Evolutionary conservation across 352 stramenopile species (phyloP).

Genomic region (Thalassiosira exigua): DNA sequence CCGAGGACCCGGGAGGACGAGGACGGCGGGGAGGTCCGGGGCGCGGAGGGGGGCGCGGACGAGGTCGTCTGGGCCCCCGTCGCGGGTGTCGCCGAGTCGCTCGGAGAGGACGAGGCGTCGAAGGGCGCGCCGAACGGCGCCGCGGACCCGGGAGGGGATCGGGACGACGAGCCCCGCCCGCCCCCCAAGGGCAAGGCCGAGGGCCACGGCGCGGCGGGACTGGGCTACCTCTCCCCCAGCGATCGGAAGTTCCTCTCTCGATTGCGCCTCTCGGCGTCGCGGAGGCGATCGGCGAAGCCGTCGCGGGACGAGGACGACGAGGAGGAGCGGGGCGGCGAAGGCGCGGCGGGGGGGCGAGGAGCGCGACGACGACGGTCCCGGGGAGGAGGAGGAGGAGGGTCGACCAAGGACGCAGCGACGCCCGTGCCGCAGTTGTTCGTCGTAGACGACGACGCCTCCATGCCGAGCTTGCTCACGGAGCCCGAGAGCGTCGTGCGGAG

Average conservation of each 20-base stretch:
- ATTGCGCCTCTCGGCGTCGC: not conserved
- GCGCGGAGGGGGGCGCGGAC: not conserved
- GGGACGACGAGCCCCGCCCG: not conserved
- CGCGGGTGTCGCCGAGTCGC: not conserved
- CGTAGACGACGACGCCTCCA: conserved; percentile 31
- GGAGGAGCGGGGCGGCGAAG: not conserved
- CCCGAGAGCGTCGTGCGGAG: conserved; percentile 11
- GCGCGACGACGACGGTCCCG: not conserved
- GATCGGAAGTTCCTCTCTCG: conserved; percentile 4
- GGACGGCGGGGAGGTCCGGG: not conserved
- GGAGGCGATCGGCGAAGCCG: not conserved
- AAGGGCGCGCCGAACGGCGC: not conserved
- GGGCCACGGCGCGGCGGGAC: not conserved
- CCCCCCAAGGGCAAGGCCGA: not conserved
- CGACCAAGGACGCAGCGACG: not conserved
- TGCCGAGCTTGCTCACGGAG: conserved; percentile 50
- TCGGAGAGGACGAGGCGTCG: not conserved
- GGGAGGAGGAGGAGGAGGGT: not conserved
- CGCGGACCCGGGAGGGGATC: not conserved
- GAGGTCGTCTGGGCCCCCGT: not conserved
- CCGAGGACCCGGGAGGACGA: not conserved
- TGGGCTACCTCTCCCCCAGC: not conserved
- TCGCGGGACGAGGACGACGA: not conserved
- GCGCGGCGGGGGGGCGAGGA: not conserved
- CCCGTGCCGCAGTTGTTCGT: conserved; percentile 38